A percentile compares a stretch with the other conserved stretches of the same genome.
Conservation (phyloP, 2,329 filamentous ascomycete genomes). For the Monascus ruber region DNA sequence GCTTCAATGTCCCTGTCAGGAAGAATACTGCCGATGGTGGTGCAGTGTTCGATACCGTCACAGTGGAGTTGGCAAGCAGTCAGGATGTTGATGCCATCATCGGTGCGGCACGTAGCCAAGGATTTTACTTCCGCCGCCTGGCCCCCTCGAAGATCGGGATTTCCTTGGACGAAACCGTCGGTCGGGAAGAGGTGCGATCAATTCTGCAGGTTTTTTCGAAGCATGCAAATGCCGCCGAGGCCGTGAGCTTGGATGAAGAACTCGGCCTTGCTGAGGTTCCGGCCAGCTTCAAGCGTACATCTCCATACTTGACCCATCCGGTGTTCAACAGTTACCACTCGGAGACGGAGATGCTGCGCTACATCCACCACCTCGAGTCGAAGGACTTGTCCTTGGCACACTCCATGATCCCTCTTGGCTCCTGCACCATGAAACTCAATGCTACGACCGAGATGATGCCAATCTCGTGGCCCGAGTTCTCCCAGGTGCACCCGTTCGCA, state of each 20-base stretch:
- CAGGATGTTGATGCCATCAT: slow-evolving; percentile 43
- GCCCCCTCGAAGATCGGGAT: slow-evolving; percentile 54
- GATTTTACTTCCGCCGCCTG: slow-evolving; percentile 53
- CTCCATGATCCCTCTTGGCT: slow-evolving; percentile 95
- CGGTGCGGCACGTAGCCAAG: slow-evolving; percentile 38
- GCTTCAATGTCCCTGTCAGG: slow-evolving; percentile 51
- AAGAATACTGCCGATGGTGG: slow-evolving; percentile 46
- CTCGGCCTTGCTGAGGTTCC: slow-evolving; percentile 34
- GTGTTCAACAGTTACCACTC: slow-evolving; percentile 94
- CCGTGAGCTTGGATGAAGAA: slow-evolving; percentile 18
- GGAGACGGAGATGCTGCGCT: slow-evolving; percentile 85
- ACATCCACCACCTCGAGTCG: slow-evolving; percentile 85
- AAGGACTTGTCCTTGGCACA: slow-evolving; percentile 90
- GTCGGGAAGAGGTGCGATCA: slow-evolving; percentile 44
- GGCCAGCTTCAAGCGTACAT: slow-evolving; percentile 55
- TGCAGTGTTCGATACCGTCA: slow-evolving; percentile 69
- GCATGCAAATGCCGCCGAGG: slow-evolving; percentile 25
- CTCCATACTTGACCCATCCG: slow-evolving; percentile 70
- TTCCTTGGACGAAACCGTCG: slow-evolving; percentile 66
- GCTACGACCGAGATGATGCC: slow-evolving; percentile 88
- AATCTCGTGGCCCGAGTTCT: slow-evolving; percentile 63
- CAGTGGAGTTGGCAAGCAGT: slow-evolving; percentile 47
- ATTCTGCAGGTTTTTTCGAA: slow-evolving; percentile 47
- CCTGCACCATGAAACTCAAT: slow-evolving; percentile 98
- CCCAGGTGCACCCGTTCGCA: slow-evolving; percentile 71